Evolutionary conservation across 192 early-diverging fungal species (phyloP).

Genomic region (Backusella luteola): DNA sequence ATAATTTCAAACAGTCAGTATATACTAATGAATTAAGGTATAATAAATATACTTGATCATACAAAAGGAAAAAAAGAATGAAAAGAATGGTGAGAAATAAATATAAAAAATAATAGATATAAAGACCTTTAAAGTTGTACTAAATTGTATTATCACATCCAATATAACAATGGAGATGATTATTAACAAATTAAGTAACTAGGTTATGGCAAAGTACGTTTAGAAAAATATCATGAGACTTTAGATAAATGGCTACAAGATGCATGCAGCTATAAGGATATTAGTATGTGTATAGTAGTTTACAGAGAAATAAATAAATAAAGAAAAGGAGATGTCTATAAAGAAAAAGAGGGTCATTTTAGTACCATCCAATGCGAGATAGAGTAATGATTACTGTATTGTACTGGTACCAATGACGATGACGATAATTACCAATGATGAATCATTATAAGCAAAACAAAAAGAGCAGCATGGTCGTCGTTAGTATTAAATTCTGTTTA

Average conservation of each 20-base stretch:
- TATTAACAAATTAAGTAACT: neutral
- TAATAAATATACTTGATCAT: neutral
- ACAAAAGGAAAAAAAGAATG: neutral
- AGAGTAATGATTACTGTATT: neutral
- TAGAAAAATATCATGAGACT: conserved; percentile 3
- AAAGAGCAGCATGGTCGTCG: neutral
- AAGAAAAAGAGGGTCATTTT: neutral
- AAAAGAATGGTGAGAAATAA: neutral
- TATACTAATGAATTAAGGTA: neutral
- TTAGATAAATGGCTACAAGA: neutral
- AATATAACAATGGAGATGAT: neutral
- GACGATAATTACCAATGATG: neutral
- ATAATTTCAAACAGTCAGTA: neutral
- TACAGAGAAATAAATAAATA: neutral
- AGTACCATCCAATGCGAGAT: neutral
- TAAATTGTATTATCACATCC: neutral
- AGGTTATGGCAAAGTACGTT: neutral
- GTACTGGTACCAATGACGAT: neutral
- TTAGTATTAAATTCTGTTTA: conserved; percentile 8
- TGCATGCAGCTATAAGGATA: neutral
- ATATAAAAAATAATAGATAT: neutral
- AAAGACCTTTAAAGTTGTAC: neutral
- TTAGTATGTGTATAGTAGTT: neutral
- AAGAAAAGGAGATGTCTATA: neutral
- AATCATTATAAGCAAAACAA: neutral